Evolutionary conservation across 2,329 filamentous ascomycete genomes (phyloP).

Genomic region (Macrophomina pseudophaseolina): DNA sequence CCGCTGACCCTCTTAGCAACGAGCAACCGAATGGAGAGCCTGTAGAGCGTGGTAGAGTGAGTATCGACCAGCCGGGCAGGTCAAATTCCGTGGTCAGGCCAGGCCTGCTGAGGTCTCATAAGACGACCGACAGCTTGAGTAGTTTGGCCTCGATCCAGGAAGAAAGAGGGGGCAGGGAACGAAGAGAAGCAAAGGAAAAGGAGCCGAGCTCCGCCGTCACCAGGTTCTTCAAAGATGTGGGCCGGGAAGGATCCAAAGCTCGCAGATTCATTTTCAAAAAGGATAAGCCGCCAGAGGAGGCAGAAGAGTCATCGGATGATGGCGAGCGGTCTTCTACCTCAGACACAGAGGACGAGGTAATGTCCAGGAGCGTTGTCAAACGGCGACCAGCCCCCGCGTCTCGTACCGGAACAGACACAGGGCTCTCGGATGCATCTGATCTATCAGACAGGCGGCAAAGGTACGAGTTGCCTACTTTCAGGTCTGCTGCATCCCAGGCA

Average conservation of each 20-base stretch:
- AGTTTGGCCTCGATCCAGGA: conserved; percentile 39
- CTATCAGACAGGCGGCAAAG: conserved; percentile 4
- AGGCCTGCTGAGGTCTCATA: conserved; percentile 32
- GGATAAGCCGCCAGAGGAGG: conserved; percentile 49
- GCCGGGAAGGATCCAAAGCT: conserved; percentile 66
- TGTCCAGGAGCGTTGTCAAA: conserved; percentile 25
- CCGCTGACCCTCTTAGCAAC: conserved; percentile 1
- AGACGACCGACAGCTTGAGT: conserved; percentile 45
- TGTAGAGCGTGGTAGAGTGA: background rate
- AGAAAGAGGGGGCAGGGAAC: conserved; percentile 28
- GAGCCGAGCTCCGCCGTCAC: conserved; percentile 63
- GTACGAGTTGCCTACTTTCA: conserved; percentile 24
- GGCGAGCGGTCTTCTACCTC: conserved; percentile 54
- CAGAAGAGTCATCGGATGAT: conserved; percentile 35
- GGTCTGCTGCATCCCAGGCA: conserved; percentile 10
- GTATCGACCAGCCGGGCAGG: conserved; percentile 6
- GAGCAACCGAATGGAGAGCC: conserved; percentile 16
- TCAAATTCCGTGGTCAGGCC: conserved; percentile 10
- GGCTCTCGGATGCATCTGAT: conserved; percentile 9
- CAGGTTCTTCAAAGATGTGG: conserved; percentile 77
- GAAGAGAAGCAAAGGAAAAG: conserved; percentile 48
- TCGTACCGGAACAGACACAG: conserved; percentile 18
- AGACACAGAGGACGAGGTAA: conserved; percentile 47
- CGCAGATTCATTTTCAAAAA: conserved; percentile 66
- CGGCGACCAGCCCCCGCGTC: conserved; percentile 1